Evolutionary conservation across 2,329 filamentous ascomycete species (phyloP), one percentile per base, ranked within the genome.

Genomic region (Didymella lethalis): DNA sequence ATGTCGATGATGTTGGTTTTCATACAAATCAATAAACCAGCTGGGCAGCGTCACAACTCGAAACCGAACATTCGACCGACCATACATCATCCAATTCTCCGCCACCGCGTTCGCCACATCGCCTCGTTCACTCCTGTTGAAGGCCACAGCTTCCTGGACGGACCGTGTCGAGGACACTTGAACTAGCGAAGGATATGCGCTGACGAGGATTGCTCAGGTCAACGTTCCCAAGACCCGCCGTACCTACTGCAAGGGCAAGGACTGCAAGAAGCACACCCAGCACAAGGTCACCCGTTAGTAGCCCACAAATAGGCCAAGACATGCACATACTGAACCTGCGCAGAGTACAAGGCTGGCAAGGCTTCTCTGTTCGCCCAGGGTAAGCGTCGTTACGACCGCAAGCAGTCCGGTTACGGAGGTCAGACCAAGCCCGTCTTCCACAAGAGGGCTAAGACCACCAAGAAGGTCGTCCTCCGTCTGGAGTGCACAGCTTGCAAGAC

Each of bases 391-490:
- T 98, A 98, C 86, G 74, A 76, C 62, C 73, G 74, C 67, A 98
- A 98, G 88, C 94, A 98, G 87, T 92, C 90, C 82, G 94, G 94
- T 91, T 98, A 97, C 81, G 95, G 95, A 92, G 95, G 95, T 93
- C 95, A 99, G 87, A 99, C 95, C 79, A 99, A 99, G 87, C 95
- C 96, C 77, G 93, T 99, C 80, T 99, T 98, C 91, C 95, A 98
- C 92, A 99, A 76, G 90, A 98, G 97, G 87, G 95, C 95, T 74
- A 99, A 99, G 91, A 99, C 95, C 75, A 99, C 95, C 81, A 99
- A 99, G 92, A 99, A 99, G 90, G 91, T 99, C 77, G 96, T 99
- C 78, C 86, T 99, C 83, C 90, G 95, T 86, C 85, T 99, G 83
- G 95, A 99, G 84, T 99, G 95, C 88, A 94, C 92, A 79, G 82